Evolutionary conservation across 345 rosid genomes (phyloP).

Genomic region (Mercurialis annua): DNA sequence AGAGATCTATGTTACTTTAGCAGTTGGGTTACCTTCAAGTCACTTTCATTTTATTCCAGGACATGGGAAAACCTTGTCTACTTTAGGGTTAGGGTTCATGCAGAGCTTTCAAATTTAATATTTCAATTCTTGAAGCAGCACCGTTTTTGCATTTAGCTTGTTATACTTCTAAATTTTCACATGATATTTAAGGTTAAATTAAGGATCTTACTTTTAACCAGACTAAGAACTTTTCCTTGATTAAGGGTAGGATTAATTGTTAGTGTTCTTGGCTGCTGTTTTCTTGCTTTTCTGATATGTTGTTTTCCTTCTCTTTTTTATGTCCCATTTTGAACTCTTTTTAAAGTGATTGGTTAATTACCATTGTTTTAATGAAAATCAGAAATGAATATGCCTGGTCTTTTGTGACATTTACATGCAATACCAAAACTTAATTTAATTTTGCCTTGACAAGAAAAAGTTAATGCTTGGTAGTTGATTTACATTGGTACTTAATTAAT

Average conservation of each 20-base stretch:
- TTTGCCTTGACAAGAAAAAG: not conserved
- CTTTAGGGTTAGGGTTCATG: slow-evolving; percentile 40
- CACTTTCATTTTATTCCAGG: not conserved
- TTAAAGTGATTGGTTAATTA: not conserved
- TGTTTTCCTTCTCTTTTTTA: not conserved
- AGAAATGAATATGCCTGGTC: not conserved
- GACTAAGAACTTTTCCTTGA: not conserved
- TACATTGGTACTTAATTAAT: not conserved
- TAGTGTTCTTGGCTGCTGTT: not conserved
- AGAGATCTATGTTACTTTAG: not conserved
- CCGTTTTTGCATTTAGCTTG: not conserved
- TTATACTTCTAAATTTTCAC: not conserved
- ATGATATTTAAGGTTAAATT: not conserved
- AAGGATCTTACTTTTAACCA: not conserved
- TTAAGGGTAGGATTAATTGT: not conserved
- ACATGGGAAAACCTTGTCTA: not conserved
- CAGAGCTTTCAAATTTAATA: not conserved
- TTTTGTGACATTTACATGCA: not conserved
- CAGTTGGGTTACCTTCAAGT: not conserved
- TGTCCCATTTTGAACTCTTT: not conserved
- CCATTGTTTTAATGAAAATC: not conserved
- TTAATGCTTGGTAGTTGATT: not conserved
- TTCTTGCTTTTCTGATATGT: not conserved
- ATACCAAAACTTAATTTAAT: not conserved
- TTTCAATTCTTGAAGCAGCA: not conserved